Evolutionary conservation across 345 rosid species (phyloP).

Genomic region (Eucalyptus coolabah): DNA sequence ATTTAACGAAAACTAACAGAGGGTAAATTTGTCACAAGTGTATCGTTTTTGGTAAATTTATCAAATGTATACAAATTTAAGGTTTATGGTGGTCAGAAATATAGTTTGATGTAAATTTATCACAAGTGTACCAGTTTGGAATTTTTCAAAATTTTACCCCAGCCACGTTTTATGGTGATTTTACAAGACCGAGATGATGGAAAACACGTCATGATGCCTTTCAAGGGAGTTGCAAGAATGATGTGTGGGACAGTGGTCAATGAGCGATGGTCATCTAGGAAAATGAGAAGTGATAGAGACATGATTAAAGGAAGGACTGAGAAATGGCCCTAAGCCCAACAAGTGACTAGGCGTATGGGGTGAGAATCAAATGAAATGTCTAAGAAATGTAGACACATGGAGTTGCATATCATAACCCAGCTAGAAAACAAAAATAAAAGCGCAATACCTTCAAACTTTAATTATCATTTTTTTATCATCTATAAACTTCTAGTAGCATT

Average conservation of each 20-base stretch:
- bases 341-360: background rate
- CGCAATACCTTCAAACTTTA: background rate
- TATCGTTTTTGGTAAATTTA: accelerated
- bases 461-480: background rate
- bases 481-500: background rate
- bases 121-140: accelerated
- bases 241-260: background rate
- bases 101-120: accelerated
- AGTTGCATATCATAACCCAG: background rate
- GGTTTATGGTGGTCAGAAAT: too few species aligned
- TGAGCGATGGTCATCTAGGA: background rate
- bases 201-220: background rate
- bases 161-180: background rate
- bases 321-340: background rate
- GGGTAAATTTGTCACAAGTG: accelerated
- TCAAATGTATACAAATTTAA: accelerated
- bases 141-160: accelerated
- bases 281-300: background rate
- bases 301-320: background rate
- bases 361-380: background rate
- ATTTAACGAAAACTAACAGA: accelerated
- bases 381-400: background rate
- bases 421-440: too few species aligned
- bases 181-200: background rate
- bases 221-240: background rate